These are phyloP conservation scores for Xanthoparmelia taractica DNA, from an alignment of 495 filamentous ascomycete genomes.

Conservation along the genomic window DNA sequence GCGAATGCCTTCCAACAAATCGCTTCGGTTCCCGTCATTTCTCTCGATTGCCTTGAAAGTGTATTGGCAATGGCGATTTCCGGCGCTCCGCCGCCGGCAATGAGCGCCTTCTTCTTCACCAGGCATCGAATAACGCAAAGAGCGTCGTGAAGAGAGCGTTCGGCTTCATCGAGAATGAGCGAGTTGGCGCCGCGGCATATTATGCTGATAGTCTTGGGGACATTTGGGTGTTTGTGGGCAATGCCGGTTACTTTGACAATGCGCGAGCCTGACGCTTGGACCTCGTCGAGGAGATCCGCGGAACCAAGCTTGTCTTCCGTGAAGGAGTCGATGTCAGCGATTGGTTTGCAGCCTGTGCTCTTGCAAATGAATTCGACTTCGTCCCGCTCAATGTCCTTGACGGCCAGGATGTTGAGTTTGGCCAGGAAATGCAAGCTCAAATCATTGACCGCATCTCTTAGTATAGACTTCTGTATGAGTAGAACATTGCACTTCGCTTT, in stretches of 20 bases:
- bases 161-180: slow-evolving; percentile 92
- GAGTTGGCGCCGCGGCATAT: slow-evolving; percentile 90
- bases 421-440: slow-evolving; percentile 94
- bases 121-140: slow-evolving; percentile 96
- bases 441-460: slow-evolving; percentile 96
- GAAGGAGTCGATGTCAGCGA: slow-evolving; percentile 97
- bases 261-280: slow-evolving; percentile 74
- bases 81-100: slow-evolving; percentile 91
- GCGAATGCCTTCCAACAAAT: slow-evolving; percentile 99
- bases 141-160: slow-evolving; percentile 91
- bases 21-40: slow-evolving; percentile 79
- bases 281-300: slow-evolving; percentile 92
- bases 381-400: slow-evolving; percentile 97
- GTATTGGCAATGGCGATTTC: slow-evolving; percentile 89
- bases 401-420: slow-evolving; percentile 86
- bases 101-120: slow-evolving; percentile 96
- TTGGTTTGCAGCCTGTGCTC: slow-evolving; percentile 94
- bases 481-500: slow-evolving; percentile 99
- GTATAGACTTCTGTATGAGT: slow-evolving; percentile 96
- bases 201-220: slow-evolving; percentile 67
- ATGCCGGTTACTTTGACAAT: slow-evolving; percentile 94
- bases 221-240: slow-evolving; percentile 50
- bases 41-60: slow-evolving; percentile 71
- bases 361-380: slow-evolving; percentile 99
- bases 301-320: slow-evolving; percentile 96